Evolutionary conservation across 2,329 filamentous ascomycete species (phyloP).

Genomic region (Claviceps capensis): DNA sequence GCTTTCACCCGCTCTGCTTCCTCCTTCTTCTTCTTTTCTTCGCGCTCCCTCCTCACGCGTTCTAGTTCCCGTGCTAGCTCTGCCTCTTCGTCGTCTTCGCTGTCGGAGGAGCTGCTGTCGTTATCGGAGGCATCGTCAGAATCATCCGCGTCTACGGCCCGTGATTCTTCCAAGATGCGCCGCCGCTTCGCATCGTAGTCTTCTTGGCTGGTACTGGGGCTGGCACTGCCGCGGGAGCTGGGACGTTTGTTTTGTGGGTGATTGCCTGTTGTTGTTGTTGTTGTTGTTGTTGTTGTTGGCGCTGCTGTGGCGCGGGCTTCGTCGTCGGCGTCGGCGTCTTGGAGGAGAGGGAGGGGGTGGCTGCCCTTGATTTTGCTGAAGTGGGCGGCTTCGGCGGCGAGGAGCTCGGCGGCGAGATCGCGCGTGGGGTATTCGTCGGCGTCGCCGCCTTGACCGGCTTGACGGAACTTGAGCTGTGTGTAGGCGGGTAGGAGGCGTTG

Average conservation of each 20-base stretch:
- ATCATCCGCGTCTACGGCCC: constrained; percentile 70
- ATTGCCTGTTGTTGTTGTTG: constrained; percentile 8
- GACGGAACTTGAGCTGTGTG: constrained; percentile 80
- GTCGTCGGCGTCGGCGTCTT: constrained; percentile 29
- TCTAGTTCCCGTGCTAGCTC: constrained; percentile 87
- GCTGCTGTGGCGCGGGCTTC: constrained; percentile 19
- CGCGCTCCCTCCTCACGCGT: constrained; percentile 73
- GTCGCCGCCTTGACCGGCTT: constrained; percentile 75
- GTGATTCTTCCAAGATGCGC: constrained; percentile 74
- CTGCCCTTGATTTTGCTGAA: constrained; percentile 66
- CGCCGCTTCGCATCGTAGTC: constrained; percentile 71
- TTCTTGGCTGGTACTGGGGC: constrained; percentile 30
- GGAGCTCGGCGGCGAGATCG: constrained; percentile 79
- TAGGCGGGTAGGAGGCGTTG: constrained; percentile 90
- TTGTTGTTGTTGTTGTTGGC: neutral
- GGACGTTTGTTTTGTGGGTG: constrained; percentile 42
- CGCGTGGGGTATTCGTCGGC: constrained; percentile 53
- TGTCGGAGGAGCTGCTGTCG: constrained; percentile 36
- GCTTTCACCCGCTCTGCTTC: constrained; percentile 68
- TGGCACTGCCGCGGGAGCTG: constrained; percentile 11
- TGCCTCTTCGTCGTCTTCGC: constrained; percentile 47
- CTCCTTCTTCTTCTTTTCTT: constrained; percentile 30
- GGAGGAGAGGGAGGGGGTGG: constrained; percentile 20
- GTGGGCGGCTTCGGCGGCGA: constrained; percentile 77
- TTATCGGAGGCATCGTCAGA: constrained; percentile 33